Percentiles rank a stretch among this genome's conserved stretches.
Conservation (phyloP, 2,329 filamentous ascomycete genomes). For the Myriosclerotinia curreyana region DNA sequence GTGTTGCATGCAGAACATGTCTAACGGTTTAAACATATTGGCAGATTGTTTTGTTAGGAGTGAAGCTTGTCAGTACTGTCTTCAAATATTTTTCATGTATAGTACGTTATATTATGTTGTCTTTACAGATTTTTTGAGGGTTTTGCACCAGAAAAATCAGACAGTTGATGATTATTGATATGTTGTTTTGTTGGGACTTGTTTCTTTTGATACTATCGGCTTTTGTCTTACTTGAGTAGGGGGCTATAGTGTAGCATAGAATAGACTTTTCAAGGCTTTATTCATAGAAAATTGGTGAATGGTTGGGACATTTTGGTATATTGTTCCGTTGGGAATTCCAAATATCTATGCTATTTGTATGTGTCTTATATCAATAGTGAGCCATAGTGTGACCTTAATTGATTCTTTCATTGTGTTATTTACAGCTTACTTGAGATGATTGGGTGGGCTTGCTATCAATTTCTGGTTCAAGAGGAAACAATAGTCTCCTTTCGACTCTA, state of each 20-base stretch:
- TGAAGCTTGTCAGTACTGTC: no score
- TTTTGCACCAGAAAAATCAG: no score
- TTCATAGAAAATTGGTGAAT: not conserved
- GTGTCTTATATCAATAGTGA: accelerated
- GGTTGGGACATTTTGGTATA: accelerated
- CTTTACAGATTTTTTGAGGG: no score
- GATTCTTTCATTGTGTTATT: not conserved
- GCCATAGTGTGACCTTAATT: no score
- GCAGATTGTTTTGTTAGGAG: no score
- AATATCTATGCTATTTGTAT: not conserved
- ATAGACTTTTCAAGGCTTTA: not conserved
- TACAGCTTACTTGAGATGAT: not conserved
- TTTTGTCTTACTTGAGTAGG: not conserved
- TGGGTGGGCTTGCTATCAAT: not conserved
- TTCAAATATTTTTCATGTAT: no score
- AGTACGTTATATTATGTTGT: no score
- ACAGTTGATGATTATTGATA: no score
- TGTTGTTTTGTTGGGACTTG: not conserved
- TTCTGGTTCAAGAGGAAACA: not conserved
- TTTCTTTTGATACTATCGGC: not conserved
- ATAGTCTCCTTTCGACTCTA: not conserved
- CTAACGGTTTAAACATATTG: not conserved
- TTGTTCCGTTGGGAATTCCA: not conserved
- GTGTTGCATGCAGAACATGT: not conserved
- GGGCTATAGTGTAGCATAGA: not conserved